Base-by-base conservation (phyloP, 2,329 filamentous ascomycete genomes). In the Alternaria arborescens region DNA sequence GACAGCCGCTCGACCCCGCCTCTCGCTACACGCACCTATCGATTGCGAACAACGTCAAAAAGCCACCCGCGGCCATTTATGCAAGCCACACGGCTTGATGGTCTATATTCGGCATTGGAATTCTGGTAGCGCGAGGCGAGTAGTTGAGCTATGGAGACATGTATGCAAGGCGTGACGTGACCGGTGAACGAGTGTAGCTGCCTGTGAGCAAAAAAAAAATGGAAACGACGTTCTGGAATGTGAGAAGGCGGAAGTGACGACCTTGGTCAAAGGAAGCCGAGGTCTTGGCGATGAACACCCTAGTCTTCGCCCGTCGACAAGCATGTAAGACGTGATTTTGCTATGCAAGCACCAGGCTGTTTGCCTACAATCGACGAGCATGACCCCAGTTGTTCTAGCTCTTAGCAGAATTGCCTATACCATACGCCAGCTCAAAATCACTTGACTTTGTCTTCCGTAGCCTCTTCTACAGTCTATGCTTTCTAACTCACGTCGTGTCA, bases 21-120 rank as follows among this genome's bases (percentile, higher is more conserved):
- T 28, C 46, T 36, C 46, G 32, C 32, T 38, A 50, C 20, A 50
- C 16, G 10, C 20, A 34, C 30, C 46, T 36, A 48, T 48, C 46
- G 46, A 34, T 36, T 48, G 32, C 46, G 20, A 24, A 38, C 30
- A 26, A 16, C 14, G 8, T n/a, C 30, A n/a, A 24, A 36, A 38
- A 36, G 46, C 46, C 46, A 24, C 46, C 18, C 46, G 46, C 14
- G 22, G 30, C 8, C 30, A 36, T 22, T 16, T 50, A 36, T 50
- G 46, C 46, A 50, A 34, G 46, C 46, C 46, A 36, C 46, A 50
- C 46, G 46, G 30, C 46, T 50, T n/a, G 20, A 50, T 32, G 14
- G 6, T 14, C 46, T 38, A 38, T n/a, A 14, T 18, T 38, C 24
- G 46, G 30, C n/a, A 10, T 34, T 20, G 30, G 18, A 16, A 22